Base-by-base conservation (phyloP, 352 stramenopile species). In the Phytophthora boehmeriae region DNA sequence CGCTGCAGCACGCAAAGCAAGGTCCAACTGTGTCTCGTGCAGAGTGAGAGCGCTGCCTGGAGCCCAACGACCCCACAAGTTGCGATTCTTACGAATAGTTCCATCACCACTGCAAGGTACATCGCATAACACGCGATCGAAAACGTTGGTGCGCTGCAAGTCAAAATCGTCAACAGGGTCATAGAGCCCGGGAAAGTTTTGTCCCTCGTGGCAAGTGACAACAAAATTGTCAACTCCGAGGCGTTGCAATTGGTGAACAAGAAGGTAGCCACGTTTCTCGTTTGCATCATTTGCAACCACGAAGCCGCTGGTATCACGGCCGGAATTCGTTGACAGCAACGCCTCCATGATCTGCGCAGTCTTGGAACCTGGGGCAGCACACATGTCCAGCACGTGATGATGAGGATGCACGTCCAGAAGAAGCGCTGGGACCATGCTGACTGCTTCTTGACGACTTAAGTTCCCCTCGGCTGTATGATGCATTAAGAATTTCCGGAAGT, bases 41-140 rank as follows among this genome's bases (percentile, higher is more conserved):
- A 99, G 77, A 10, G 76, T 89, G 35, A 98, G 83, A 16, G 78
- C 81, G 22, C 84, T 88, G 19, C 76, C 74, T 2, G 96, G 86
- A 22, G 75, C 84, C 96, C 96, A 99, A 17, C 83, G 81, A 27
- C 83, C 70, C 90, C 95, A 98, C 34, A 98, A 73, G 25, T 92
- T 85, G 28, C 95, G 92, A 68, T 98, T 98, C 78, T 99, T 99
- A 28, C 98, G 84, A 36, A 99, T 83, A 4, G 98, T 99, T 38
- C 97, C 98, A 75, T 99, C 98, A 20, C 97, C 94, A 14, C 83
- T 96, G 80, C 98, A 99, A 5, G 97, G 97, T 34, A 99, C 98
- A 73, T 99, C 97, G 52, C 91, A 98, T 39, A 99, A 68, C 20
- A 99, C 90, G 13, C 96, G 84, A 79, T 99, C 97, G 68, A 99